These are phyloP conservation scores for Rhynchospora pubera DNA, from an alignment of 176 grass and related monocot species.

Conservation along the genomic window DNA sequence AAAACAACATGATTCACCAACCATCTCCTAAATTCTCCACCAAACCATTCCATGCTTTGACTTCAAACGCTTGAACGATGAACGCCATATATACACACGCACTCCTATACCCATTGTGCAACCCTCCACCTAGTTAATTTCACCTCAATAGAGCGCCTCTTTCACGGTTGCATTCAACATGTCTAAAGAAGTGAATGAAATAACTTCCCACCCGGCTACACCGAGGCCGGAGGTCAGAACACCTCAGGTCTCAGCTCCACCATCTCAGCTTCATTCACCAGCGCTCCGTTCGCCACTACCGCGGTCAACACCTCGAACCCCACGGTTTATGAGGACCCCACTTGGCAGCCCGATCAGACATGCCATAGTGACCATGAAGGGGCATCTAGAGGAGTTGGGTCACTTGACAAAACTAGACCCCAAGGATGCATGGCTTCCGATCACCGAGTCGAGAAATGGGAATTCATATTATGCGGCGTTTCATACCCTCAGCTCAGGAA, in stretches of 20 bases:
- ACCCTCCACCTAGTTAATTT: background rate
- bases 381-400: conserved; percentile 57
- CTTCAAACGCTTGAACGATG: background rate
- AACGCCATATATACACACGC: background rate
- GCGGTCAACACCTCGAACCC: conserved; percentile 15
- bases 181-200: conserved; percentile 46
- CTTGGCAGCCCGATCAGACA: conserved; percentile 47
- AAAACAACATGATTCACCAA: conserved; percentile 32
- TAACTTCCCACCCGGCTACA: conserved; percentile 42
- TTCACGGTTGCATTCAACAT: conserved; percentile 19
- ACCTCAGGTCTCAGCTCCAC: conserved; percentile 40
- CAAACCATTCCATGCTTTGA: conserved; percentile 27
- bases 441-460: conserved; percentile 89
- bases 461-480: conserved; percentile 97
- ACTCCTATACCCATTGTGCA: background rate
- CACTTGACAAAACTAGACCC: conserved; percentile 65
- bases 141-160: background rate
- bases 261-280: conserved; percentile 59
- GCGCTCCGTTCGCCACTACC: conserved; percentile 1
- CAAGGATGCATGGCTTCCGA: conserved; percentile 88
- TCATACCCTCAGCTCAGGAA: conserved; percentile 92
- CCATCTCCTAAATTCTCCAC: conserved; percentile 21
- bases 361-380: conserved; percentile 65
- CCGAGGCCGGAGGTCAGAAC: conserved; percentile 25
- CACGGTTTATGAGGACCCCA: conserved; percentile 45